Evolutionary conservation across 495 filamentous ascomycete species (phyloP).

Genomic region (Zalerion maritima): DNA sequence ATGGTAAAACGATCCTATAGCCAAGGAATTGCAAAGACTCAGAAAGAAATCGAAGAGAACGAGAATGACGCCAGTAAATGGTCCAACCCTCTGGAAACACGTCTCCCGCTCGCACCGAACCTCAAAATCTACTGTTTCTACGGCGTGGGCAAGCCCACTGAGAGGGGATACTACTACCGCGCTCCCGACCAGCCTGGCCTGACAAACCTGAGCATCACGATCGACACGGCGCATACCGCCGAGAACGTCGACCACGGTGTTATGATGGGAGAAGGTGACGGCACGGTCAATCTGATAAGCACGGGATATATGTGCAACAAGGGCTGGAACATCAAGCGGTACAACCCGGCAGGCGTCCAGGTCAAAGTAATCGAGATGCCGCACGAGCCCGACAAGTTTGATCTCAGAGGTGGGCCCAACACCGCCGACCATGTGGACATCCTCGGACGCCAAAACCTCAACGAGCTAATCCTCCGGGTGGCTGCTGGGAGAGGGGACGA

Average conservation of each 20-base stretch:
- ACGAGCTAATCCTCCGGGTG: slow-evolving; percentile 78
- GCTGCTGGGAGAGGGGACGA: slow-evolving; percentile 75
- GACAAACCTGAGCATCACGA: slow-evolving; percentile 67
- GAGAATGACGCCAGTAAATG: slow-evolving; percentile 71
- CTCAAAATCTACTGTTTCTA: slow-evolving; percentile 99
- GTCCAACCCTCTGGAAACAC: slow-evolving; percentile 87
- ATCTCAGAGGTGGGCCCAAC: slow-evolving; percentile 81
- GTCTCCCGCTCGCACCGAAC: slow-evolving; percentile 74
- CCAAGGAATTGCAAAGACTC: slow-evolving; percentile 73
- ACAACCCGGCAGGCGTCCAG: slow-evolving; percentile 71
- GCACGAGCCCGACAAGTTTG: slow-evolving; percentile 87
- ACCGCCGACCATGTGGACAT: slow-evolving; percentile 98
- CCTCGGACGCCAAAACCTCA: slow-evolving; percentile 71
- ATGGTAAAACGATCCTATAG: slow-evolving; percentile 64
- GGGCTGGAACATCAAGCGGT: slow-evolving; percentile 86
- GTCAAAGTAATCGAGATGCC: slow-evolving; percentile 89
- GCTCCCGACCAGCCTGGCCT: slow-evolving; percentile 47
- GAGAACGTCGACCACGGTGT: slow-evolving; percentile 73
- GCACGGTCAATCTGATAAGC: slow-evolving; percentile 79
- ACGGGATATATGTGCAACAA: slow-evolving; percentile 92
- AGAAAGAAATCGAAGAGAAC: slow-evolving; percentile 71
- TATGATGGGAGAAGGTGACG: slow-evolving; percentile 85
- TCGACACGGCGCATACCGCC: slow-evolving; percentile 62
- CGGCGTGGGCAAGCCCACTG: slow-evolving; percentile 80
- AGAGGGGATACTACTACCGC: slow-evolving; percentile 83